Percentiles rank a stretch among this genome's conserved stretches.
These are phyloP conservation scores for Penicillium aurantiogriseum DNA, from an alignment of 2,329 filamentous ascomycete genomes.

Conservation along the genomic window DNA sequence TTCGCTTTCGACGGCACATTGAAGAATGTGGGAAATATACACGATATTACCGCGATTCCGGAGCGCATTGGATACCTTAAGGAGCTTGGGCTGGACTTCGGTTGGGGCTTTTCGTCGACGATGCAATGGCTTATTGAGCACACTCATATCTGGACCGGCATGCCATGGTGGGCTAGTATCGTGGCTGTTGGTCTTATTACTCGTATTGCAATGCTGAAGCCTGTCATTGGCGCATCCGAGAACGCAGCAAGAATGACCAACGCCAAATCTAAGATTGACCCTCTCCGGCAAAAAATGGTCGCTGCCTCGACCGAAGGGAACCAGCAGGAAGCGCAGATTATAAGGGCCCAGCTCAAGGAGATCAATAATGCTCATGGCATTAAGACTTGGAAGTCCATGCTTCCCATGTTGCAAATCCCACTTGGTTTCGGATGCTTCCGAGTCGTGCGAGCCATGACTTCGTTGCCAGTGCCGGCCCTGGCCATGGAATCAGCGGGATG, in stretches of 20 bases:
- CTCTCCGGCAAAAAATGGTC: conserved; percentile 57
- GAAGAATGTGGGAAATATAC: conserved; percentile 26
- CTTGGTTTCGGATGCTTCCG: conserved; percentile 80
- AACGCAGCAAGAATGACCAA: conserved; percentile 61
- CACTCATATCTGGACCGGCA: conserved; percentile 69
- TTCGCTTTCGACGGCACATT: conserved; percentile 12
- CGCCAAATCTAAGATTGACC: conserved; percentile 58
- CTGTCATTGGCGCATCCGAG: conserved; percentile 62
- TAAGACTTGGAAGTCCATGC: conserved; percentile 50
- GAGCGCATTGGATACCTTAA: conserved; percentile 81
- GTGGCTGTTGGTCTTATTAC: conserved; percentile 62
- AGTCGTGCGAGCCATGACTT: conserved; percentile 69
- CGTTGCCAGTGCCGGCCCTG: conserved; percentile 77
- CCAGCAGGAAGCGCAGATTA: conserved; percentile 47
- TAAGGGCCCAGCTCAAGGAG: conserved; percentile 48
- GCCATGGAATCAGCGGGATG: conserved; percentile 70
- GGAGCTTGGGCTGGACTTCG: conserved; percentile 80
- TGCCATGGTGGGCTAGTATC: conserved; percentile 83
- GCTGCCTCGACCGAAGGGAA: conserved; percentile 46
- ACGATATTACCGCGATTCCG: conserved; percentile 57
- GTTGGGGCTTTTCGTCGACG: conserved; percentile 71
- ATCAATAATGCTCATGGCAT: conserved; percentile 59
- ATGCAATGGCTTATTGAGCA: conserved; percentile 80
- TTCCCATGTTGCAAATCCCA: conserved; percentile 64
- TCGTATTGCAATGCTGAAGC: conserved; percentile 64